Base-by-base conservation (phyloP, 148 eudicot species). In the Camellia sinensis region DNA sequence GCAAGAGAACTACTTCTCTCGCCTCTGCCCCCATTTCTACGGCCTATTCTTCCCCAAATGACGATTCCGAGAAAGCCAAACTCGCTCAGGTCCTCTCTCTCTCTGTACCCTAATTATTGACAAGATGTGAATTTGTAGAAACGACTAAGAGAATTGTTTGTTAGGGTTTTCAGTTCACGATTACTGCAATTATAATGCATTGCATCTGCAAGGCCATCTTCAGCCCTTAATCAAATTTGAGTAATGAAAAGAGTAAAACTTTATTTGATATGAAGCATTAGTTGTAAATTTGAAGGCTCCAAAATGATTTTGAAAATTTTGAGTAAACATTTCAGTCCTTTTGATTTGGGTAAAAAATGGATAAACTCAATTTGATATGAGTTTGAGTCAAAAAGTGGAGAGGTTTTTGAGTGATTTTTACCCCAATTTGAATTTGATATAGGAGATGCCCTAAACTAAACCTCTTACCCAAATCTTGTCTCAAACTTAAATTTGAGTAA, bases 21-120 rank as follows among this genome's bases (percentile, higher is more conserved):
- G 87, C 93, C 78, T 80, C 92, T 52, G 74, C 89, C 22, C 83
- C 92, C 50, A 78, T 74, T 80, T 83, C 94, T 48, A 37, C 87
- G 10, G 81, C 82, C 64, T 86, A 67, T 40, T 56, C 78, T 85
- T 75, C 90, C n/a, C 84, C 89, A 9, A 53, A 12, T 71, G 94
- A 87, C 75, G 94, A 89, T 5, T 82, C 95, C 69, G 98, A 94
- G 10, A 87, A 89, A 73, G 93, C 91, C 78, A 94, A 92, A 79
- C 94, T 92, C 79, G 92, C 93, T 81, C 95, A 87, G 95, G 98
- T 93, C 44, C 73, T 53, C 69, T 43, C 64, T 72, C 0, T 37
- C 57, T 22, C 21, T 8, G 8, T 12, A 10, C 15, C 41, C 59
- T 78, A 40, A 68, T n/a, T 78, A 13, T 6, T 44, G 18, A 41